Percentiles rank a stretch among this genome's conserved stretches.
Conservation (phyloP, 306 rosid species). For the Pterocarpus santalinus region DNA sequence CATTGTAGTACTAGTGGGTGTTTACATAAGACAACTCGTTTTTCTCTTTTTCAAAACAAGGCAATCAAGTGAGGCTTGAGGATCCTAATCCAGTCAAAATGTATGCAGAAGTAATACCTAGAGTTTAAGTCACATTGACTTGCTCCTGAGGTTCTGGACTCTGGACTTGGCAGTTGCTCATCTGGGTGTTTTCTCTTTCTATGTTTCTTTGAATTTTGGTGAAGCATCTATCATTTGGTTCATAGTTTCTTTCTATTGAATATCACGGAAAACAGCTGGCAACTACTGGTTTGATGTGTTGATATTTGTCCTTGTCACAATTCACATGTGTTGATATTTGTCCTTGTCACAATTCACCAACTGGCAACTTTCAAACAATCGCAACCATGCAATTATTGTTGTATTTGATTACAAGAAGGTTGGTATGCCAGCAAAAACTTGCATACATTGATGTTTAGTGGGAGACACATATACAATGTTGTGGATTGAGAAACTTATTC, state of each 20-base stretch:
- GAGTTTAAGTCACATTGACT: too few species aligned
- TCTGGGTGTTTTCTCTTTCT: background rate
- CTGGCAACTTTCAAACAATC: slow-evolving; percentile 10
- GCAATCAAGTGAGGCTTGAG: too few species aligned
- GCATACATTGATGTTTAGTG: slow-evolving; percentile 45
- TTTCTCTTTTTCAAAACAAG: too few species aligned
- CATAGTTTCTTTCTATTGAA: background rate
- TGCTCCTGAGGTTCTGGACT: too few species aligned
- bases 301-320: background rate
- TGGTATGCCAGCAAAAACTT: slow-evolving; percentile 45
- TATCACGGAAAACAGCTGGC: background rate
- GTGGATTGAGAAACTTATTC: slow-evolving; percentile 55
- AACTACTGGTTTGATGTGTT: background rate
- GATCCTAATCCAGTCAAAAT: too few species aligned
- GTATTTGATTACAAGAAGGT: background rate
- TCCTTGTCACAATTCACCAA: background rate
- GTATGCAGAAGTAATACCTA: too few species aligned
- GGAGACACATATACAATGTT: slow-evolving; percentile 56
- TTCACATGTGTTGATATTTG: background rate
- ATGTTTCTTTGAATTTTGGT: background rate
- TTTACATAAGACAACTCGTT: background rate
- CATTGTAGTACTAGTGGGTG: background rate
- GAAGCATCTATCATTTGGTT: background rate
- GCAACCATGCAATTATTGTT: slow-evolving; percentile 25
- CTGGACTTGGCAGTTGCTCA: background rate